phyloP scores from a whole-genome alignment of 352 stramenopile species.

The Globisporangium ultimum region DNA sequence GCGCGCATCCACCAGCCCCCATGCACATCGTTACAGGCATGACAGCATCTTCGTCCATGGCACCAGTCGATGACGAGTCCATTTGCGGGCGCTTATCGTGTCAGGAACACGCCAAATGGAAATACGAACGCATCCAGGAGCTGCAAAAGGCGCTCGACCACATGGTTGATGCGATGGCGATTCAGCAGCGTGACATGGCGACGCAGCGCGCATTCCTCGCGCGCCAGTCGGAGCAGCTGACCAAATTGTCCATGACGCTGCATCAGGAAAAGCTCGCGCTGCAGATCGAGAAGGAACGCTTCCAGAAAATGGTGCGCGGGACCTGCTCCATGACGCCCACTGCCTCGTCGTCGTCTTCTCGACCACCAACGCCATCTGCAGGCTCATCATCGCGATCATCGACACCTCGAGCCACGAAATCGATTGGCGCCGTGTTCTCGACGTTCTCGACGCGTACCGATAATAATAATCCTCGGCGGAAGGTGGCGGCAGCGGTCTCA shows the following conservation, averaged over 20 bases:
- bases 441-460: background rate
- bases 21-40: background rate
- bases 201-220: slow-evolving; percentile 29
- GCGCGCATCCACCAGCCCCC: background rate
- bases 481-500: background rate
- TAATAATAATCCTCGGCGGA: background rate
- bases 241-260: slow-evolving; percentile 26
- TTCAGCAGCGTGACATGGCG: slow-evolving; percentile 35
- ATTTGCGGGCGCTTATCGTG: slow-evolving; percentile 19
- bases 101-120: slow-evolving; percentile 24
- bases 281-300: slow-evolving; percentile 23
- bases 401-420: background rate
- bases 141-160: slow-evolving; percentile 35
- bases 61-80: background rate
- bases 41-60: background rate
- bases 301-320: slow-evolving; percentile 6
- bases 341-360: background rate
- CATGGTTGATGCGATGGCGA: slow-evolving; percentile 37
- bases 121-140: slow-evolving; percentile 29
- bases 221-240: slow-evolving; percentile 30
- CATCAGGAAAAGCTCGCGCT: slow-evolving; percentile 32
- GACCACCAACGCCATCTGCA: slow-evolving; percentile 5
- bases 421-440: slow-evolving; percentile 7
- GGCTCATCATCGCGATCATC: background rate
- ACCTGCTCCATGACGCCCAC: background rate